Conservation (phyloP, 1,139 yeast genomes). For the Chernovozyma sophiae-reginae region DNA sequence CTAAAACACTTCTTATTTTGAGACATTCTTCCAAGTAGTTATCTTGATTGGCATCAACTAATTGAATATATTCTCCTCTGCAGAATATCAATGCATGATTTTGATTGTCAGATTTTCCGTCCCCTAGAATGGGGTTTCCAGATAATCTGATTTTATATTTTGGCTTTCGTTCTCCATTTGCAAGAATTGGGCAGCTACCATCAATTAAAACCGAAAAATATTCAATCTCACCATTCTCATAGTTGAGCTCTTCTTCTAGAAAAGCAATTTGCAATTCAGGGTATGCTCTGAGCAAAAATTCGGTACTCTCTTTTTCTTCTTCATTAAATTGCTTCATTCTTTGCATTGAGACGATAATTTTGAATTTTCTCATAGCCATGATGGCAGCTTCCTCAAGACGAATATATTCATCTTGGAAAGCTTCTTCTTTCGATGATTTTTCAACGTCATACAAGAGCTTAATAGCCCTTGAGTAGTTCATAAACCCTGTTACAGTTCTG, state of each 20-base stretch:
- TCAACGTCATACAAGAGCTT: slow-evolving; percentile 47
- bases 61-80: slow-evolving; percentile 52
- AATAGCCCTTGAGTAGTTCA: slow-evolving; percentile 53
- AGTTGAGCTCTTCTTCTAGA: slow-evolving; percentile 32
- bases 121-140: slow-evolving; percentile 54
- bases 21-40: slow-evolving; percentile 53
- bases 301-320: slow-evolving; percentile 37
- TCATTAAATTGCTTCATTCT: slow-evolving; percentile 27
- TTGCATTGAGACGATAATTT: slow-evolving; percentile 46
- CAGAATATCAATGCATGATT: slow-evolving; percentile 47
- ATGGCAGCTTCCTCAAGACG: slow-evolving; percentile 34
- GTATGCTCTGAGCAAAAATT: slow-evolving; percentile 37
- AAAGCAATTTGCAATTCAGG: slow-evolving; percentile 45
- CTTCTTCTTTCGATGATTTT: slow-evolving; percentile 12
- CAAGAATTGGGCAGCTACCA: slow-evolving; percentile 40
- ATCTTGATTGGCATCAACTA: slow-evolving; percentile 56
- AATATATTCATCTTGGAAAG: slow-evolving; percentile 18
- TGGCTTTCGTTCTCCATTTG: slow-evolving; percentile 32
- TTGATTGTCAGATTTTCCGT: slow-evolving; percentile 56
- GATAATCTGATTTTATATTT: slow-evolving; percentile 45
- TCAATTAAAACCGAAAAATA: slow-evolving; percentile 38
- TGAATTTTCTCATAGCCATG: slow-evolving; percentile 44
- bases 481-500: slow-evolving; percentile 53
- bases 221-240: slow-evolving; percentile 18
- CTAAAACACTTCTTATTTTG: slow-evolving; percentile 47